These are phyloP conservation scores for Aspergillus transmontanensis DNA, from an alignment of 2,329 filamentous ascomycete species.

Conservation along the genomic window DNA sequence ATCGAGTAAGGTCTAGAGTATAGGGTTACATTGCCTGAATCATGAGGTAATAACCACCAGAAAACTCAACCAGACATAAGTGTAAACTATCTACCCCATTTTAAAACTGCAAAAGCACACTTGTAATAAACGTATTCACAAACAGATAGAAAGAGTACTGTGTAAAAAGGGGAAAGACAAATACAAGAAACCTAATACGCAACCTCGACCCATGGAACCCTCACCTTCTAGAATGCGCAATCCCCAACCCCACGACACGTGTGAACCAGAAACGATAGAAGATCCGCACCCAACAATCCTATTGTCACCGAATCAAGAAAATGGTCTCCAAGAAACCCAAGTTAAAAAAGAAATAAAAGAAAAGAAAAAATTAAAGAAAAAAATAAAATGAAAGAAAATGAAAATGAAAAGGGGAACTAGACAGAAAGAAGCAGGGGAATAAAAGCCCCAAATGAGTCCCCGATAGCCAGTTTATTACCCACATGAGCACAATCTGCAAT, in stretches of 20 bases:
- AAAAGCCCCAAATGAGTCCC: constrained; percentile 9
- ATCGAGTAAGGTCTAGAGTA: too few relatives aligned
- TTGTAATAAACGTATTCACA: too few relatives aligned
- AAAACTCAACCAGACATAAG: too few relatives aligned
- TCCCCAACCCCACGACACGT: constrained; percentile 3
- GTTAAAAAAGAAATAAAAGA: not conserved
- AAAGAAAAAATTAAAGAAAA: too few relatives aligned
- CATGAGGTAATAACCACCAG: too few relatives aligned
- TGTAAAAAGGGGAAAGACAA: not conserved
- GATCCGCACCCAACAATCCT: not conserved
- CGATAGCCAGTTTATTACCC: constrained; percentile 11
- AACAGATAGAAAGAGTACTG: too few relatives aligned
- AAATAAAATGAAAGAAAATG: not conserved
- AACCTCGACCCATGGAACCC: constrained; percentile 5
- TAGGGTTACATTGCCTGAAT: too few relatives aligned
- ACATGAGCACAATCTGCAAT: constrained; percentile 18
- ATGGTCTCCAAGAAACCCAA: not conserved
- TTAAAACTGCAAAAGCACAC: too few relatives aligned
- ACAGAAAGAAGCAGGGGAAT: not conserved
- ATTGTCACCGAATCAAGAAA: not conserved
- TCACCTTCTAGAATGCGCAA: not conserved
- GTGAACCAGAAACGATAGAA: constrained; percentile 5
- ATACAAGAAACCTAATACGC: not conserved
- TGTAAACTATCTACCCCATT: too few relatives aligned
- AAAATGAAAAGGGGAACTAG: not conserved